These are phyloP conservation scores for Metschnikowia similis DNA, from an alignment of 805 yeast species.

Conservation along the genomic window DNA sequence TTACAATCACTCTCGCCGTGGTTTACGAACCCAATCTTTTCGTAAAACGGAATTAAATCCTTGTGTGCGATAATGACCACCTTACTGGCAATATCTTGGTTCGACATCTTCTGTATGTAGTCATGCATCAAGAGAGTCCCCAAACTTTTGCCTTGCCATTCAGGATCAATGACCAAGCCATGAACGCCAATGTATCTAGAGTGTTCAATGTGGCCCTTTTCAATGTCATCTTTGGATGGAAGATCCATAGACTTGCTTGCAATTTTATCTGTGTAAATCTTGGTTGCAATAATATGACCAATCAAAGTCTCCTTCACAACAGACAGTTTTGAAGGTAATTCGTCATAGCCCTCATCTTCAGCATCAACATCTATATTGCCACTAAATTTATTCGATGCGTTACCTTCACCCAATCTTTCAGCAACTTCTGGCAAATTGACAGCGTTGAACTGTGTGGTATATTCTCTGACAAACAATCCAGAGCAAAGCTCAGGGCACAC, in stretches of 20 bases:
- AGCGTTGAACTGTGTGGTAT: slow-evolving; percentile 43
- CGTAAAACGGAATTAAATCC: slow-evolving; percentile 69
- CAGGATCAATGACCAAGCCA: slow-evolving; percentile 71
- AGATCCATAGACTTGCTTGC: slow-evolving; percentile 58
- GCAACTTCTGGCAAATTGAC: slow-evolving; percentile 41
- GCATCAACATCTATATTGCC: slow-evolving; percentile 17
- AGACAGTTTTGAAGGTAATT: slow-evolving; percentile 45
- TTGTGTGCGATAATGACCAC: slow-evolving; percentile 72
- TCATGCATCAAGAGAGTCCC: slow-evolving; percentile 84
- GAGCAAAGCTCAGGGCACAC: slow-evolving; percentile 88
- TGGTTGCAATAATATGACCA: slow-evolving; percentile 80
- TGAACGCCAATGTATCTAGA: slow-evolving; percentile 78
- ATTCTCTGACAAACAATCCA: slow-evolving; percentile 78
- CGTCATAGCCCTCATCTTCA: slow-evolving; percentile 28
- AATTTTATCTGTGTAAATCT: slow-evolving; percentile 47
- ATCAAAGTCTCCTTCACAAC: slow-evolving; percentile 61
- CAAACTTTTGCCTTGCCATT: slow-evolving; percentile 74
- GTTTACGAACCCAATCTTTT: slow-evolving; percentile 72
- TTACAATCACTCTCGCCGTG: slow-evolving; percentile 59
- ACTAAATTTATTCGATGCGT: slow-evolving; percentile 9
- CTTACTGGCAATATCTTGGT: slow-evolving; percentile 79
- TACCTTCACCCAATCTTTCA: slow-evolving; percentile 26
- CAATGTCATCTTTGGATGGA: slow-evolving; percentile 38
- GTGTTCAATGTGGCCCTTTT: slow-evolving; percentile 67
- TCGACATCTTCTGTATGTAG: slow-evolving; percentile 82